phyloP scores from a whole-genome alignment of 306 rosid species.

The Dryas octopetala region DNA sequence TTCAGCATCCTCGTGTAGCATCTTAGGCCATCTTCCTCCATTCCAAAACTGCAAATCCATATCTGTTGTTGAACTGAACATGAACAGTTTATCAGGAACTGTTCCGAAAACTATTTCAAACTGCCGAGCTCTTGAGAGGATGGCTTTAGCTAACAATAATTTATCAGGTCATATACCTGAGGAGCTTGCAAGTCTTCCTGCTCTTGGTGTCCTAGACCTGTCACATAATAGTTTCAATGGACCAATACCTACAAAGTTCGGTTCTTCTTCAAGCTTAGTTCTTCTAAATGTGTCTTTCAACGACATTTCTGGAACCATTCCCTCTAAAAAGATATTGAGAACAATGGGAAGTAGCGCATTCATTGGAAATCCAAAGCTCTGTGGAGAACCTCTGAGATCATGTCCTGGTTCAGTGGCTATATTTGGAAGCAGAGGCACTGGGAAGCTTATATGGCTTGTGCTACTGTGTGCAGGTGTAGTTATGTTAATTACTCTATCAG shows the following conservation, averaged over 20 bases:
- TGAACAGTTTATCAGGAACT: conserved; percentile 58
- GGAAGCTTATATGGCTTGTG: conserved; percentile 53
- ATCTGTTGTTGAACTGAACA: conserved; percentile 53
- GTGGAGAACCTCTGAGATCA: conserved; percentile 74
- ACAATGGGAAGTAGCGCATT: conserved; percentile 67
- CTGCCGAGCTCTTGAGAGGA: conserved; percentile 54
- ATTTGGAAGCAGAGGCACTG: conserved; percentile 48
- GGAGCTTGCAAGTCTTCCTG: conserved; percentile 65
- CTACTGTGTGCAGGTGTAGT: conserved; percentile 55
- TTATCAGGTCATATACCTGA: conserved; percentile 77
- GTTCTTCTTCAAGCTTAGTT: conserved; percentile 59
- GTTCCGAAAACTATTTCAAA: conserved; percentile 55
- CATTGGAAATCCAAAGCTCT: conserved; percentile 74
- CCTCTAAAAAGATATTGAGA: conserved; percentile 46
- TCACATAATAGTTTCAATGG: conserved; percentile 71
- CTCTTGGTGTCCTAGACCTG: conserved; percentile 57
- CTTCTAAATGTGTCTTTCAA: conserved; percentile 88
- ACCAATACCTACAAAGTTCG: conserved; percentile 63
- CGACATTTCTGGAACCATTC: conserved; percentile 80
- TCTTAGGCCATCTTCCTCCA: conserved; percentile 59
- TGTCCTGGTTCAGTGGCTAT: conserved; percentile 61
- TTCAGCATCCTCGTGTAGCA: conserved; percentile 72
- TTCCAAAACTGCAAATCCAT: conserved; percentile 63
- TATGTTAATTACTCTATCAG: conserved; percentile 45
- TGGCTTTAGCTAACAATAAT: conserved; percentile 58